Conservation (phyloP, 495 filamentous ascomycete genomes). For the Tuber umbilicatum region DNA sequence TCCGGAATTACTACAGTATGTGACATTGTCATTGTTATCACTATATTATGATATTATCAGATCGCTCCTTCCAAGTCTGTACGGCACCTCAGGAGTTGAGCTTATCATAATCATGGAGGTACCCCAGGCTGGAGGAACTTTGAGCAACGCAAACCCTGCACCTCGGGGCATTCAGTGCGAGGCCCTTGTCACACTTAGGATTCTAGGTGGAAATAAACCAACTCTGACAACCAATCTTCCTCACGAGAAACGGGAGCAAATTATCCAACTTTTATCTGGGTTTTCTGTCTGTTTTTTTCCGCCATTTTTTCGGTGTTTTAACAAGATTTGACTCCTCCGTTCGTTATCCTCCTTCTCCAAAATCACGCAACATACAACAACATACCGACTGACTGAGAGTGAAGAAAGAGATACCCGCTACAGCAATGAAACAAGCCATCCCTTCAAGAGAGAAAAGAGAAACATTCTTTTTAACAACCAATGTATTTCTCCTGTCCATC, state of each 20-base stretch:
- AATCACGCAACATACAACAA: neutral
- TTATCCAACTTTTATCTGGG: slow-evolving; percentile 1
- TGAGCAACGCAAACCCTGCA: neutral
- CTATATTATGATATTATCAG: neutral
- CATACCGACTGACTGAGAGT: neutral
- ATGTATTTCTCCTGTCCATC: neutral
- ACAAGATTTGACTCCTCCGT: neutral
- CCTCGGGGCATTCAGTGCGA: neutral
- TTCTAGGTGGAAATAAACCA: neutral
- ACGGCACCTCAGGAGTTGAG: neutral
- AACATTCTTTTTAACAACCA: neutral
- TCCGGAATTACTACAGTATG: too few relatives aligned
- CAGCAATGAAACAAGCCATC: neutral
- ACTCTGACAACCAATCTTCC: neutral
- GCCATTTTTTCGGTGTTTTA: neutral
- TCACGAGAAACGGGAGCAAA: neutral
- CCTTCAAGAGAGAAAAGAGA: neutral
- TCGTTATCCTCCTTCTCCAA: neutral
- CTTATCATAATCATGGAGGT: neutral
- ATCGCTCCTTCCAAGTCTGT: neutral
- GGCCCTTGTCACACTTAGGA: neutral
- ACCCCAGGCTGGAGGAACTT: neutral
- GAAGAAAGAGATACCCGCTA: neutral
- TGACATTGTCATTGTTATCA: too few relatives aligned
- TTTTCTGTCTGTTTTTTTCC: slow-evolving; percentile 3